Base-by-base conservation (phyloP, 257 asterid species). In the Solanum ossicruentum region DNA sequence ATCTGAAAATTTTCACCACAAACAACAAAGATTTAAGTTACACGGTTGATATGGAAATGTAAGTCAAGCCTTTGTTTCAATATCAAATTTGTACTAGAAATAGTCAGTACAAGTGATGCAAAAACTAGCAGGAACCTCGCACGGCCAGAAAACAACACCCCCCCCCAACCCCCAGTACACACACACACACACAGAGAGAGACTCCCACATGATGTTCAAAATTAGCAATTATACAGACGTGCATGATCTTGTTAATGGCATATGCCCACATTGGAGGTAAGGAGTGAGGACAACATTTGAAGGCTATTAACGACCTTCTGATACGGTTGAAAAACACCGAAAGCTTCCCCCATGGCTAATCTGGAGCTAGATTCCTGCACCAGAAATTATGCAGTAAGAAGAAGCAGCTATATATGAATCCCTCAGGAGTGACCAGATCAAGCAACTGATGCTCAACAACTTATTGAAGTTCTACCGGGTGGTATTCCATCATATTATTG, bases 341-440 rank as follows among this genome's bases (percentile, higher is more conserved):
- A 95, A 18, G 97, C 97, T 32, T 90, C 95, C 52, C 99, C 99
- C 98, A 96, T 87, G 13, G 99, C 99, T 86, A 96, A 88, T 91
- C 89, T 94, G 10, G 91, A 89, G 87, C 99, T 94, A 28, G 98
- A 96, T 88, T 96, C 99, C 99, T 95, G 92, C 84, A 83, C 72
- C 82, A 86, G 85, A 85, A 84, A 85, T 79, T 69, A 80, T 49
- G 49, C 65, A 26, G 47, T 77, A 23, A 77, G 82, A 77, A 51
- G 61, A 26, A 77, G 49, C 1, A 52, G 49, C 63, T 16, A 26
- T 4, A 77, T 51, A 77, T 9, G 82, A 77, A 77, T 16, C 82
- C 82, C 63, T 49, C 63, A 51, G 17, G 23, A 52, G 63, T 17
- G 8, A 52, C 17, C 55, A 1, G 47, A 52, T 77, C 61, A 77